phyloP scores from a whole-genome alignment of 176 grass and related monocot genomes.

The Aegilops bicornis region DNA sequence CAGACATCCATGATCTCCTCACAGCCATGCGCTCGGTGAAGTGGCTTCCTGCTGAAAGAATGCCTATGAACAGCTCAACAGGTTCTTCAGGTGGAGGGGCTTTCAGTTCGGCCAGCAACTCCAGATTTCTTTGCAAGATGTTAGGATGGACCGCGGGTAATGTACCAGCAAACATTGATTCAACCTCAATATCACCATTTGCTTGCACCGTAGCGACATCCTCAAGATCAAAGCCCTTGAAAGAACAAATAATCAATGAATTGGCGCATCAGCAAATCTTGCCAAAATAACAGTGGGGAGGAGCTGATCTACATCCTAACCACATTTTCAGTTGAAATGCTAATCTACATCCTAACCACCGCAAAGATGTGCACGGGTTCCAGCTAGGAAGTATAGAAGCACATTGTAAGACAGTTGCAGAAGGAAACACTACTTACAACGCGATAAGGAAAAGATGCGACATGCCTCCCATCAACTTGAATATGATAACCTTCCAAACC shows the following conservation, averaged over 20 bases:
- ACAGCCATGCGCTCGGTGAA: constrained; percentile 79
- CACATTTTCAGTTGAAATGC: background rate
- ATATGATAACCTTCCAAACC: constrained; percentile 77
- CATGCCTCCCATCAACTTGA: constrained; percentile 77
- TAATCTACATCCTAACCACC: background rate
- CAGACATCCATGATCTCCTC: constrained; percentile 82
- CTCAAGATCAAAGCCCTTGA: constrained; percentile 67
- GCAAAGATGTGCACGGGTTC: background rate
- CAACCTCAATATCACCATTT: constrained; percentile 51
- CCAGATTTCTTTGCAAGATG: constrained; percentile 42
- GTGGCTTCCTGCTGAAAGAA: constrained; percentile 72
- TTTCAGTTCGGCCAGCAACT: constrained; percentile 59
- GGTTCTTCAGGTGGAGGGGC: constrained; percentile 43
- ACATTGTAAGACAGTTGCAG: background rate
- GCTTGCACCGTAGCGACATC: constrained; percentile 52
- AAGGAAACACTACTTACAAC: constrained; percentile 47
- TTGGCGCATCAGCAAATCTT: background rate
- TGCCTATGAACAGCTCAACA: constrained; percentile 71
- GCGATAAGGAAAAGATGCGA: constrained; percentile 69
- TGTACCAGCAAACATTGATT: constrained; percentile 65
- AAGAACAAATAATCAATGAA: constrained; percentile 10
- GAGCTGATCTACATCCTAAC: background rate
- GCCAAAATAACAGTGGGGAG: background rate
- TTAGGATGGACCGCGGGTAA: constrained; percentile 53
- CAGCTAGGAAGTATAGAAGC: background rate